Evolutionary conservation across 495 filamentous ascomycete species (phyloP).

Genomic region (Sporormia fimetaria): DNA sequence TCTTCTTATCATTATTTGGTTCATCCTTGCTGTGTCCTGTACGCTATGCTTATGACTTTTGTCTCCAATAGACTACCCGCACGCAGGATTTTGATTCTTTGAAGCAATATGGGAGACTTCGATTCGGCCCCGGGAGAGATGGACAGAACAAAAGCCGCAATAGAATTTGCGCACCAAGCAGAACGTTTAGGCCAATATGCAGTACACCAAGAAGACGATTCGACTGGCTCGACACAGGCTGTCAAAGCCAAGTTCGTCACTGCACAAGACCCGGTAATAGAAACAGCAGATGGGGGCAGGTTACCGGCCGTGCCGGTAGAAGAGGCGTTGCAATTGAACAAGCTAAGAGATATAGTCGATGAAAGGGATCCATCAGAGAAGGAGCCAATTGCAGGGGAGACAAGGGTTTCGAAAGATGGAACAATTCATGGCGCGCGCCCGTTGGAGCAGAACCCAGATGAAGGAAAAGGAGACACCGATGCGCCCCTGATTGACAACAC

Average conservation of each 20-base stretch:
- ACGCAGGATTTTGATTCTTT: too few relatives aligned
- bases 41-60: too few relatives aligned
- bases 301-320: slow-evolving; percentile 53
- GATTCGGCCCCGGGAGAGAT: too few relatives aligned
- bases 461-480: slow-evolving; percentile 23
- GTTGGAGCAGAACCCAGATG: slow-evolving; percentile 4
- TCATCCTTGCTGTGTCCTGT: too few relatives aligned
- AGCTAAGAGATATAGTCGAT: slow-evolving; percentile 43
- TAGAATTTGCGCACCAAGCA: slow-evolving; percentile 43
- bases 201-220: slow-evolving; percentile 26
- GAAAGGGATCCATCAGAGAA: slow-evolving; percentile 21
- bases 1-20: too few relatives aligned
- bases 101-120: too few relatives aligned
- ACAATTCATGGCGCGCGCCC: slow-evolving; percentile 25
- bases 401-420: slow-evolving; percentile 26
- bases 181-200: slow-evolving; percentile 40
- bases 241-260: slow-evolving; percentile 58
- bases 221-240: slow-evolving; percentile 38
- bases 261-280: slow-evolving; percentile 56
- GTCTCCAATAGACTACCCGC: too few relatives aligned
- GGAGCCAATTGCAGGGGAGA: slow-evolving; percentile 2
- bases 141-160: slow-evolving; percentile 28
- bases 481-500: slow-evolving; percentile 32
- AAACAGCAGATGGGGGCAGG: slow-evolving; percentile 51
- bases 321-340: slow-evolving; percentile 58